Conservation (phyloP, 495 filamentous ascomycete species). For the Talaromyces adpressus region DNA sequence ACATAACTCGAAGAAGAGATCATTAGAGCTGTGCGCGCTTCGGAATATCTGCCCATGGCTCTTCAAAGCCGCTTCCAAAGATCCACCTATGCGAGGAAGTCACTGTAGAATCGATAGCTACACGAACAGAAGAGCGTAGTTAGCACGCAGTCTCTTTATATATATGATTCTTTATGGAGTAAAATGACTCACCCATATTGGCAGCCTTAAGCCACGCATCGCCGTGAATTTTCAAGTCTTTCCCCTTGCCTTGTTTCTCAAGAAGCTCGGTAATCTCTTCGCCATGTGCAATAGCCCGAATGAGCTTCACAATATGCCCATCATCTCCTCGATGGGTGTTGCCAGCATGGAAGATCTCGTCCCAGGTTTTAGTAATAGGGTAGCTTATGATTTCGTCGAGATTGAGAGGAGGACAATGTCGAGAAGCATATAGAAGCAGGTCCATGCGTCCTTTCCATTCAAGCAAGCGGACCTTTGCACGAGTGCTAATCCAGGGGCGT, state of each 20-base stretch:
- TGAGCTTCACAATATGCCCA: conserved; percentile 70
- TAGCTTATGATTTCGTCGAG: conserved; percentile 51
- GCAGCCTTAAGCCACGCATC: conserved; percentile 66
- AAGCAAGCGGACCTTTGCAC: conserved; percentile 56
- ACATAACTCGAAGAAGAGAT: background rate
- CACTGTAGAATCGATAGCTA: conserved; percentile 24
- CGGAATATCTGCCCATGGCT: conserved; percentile 25
- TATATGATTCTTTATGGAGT: background rate
- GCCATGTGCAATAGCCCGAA: conserved; percentile 56
- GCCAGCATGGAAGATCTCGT: conserved; percentile 48
- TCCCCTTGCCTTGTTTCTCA: conserved; percentile 31
- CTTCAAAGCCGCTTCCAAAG: conserved; percentile 29
- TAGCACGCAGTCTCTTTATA: background rate
- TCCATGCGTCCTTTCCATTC: conserved; percentile 72
- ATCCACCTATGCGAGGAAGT: conserved; percentile 21
- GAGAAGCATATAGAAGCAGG: conserved; percentile 58
- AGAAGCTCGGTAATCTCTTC: conserved; percentile 39
- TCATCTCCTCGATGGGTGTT: conserved; percentile 54
- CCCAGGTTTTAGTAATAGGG: conserved; percentile 35
- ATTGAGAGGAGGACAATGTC: conserved; percentile 45
- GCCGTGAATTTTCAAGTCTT: conserved; percentile 49
- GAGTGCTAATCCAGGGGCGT: conserved; percentile 23
- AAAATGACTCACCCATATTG: conserved; percentile 28
- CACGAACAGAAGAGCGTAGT: background rate
- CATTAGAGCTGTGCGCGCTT: conserved; percentile 18